Evolutionary conservation across 192 early-diverging fungal species (phyloP).

Genomic region (Coemansia sp.): DNA sequence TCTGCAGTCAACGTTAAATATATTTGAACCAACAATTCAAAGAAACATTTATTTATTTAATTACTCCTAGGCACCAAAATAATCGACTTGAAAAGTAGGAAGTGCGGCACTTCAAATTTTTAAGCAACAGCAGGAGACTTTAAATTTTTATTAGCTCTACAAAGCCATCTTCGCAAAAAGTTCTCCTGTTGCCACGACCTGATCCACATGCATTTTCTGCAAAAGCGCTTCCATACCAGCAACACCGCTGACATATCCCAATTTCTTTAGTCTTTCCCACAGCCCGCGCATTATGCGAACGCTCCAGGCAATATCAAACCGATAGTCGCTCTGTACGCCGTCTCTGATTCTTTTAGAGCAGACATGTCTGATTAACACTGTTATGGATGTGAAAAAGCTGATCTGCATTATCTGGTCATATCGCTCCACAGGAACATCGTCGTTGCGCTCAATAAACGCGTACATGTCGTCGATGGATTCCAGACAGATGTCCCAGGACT

Average conservation of each 20-base stretch:
- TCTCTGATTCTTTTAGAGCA: conserved; percentile 12
- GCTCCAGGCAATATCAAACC: conserved; percentile 3
- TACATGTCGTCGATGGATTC: conserved; percentile 26
- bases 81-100: no score
- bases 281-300: background rate
- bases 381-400: conserved; percentile 36
- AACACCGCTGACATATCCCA: background rate
- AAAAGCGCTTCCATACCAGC: conserved; percentile 3
- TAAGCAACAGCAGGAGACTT: no score
- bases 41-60: no score
- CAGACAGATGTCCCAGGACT: conserved; percentile 44
- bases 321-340: no score
- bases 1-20: no score
- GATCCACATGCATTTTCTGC: conserved; percentile 8
- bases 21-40: no score
- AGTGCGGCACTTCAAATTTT: no score
- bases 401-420: conserved; percentile 47
- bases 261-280: background rate
- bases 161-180: background rate
- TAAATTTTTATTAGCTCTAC: background rate
- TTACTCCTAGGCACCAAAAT: no score
- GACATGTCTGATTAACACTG: conserved; percentile 34
- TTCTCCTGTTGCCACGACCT: background rate
- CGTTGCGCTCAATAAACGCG: conserved; percentile 24
- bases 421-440: conserved; percentile 34